Percentiles rank a stretch among this genome's conserved stretches.
phyloP scores from a whole-genome alignment of 257 asterid genomes.

The Verbascum thapsus region DNA sequence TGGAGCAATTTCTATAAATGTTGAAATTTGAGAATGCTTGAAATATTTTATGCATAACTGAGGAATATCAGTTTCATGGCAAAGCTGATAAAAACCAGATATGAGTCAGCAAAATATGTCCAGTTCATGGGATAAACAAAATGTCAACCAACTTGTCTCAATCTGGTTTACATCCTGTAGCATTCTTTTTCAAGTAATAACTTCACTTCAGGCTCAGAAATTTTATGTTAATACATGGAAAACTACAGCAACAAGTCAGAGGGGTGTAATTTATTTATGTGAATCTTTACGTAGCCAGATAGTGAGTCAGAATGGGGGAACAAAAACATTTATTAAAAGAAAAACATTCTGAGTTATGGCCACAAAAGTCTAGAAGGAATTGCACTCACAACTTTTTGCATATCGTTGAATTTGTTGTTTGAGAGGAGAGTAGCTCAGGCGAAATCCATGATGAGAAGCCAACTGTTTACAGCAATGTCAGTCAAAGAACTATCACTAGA shows the following conservation, averaged over 20 bases:
- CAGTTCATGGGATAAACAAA: background rate
- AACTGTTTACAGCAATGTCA: conserved; percentile 47
- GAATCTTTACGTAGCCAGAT: background rate
- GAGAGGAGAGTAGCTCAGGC: conserved; percentile 36
- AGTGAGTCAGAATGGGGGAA: background rate
- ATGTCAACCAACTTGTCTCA: background rate
- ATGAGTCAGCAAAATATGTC: background rate
- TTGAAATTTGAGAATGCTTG: background rate
- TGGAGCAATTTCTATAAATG: background rate
- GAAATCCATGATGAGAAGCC: conserved; percentile 42
- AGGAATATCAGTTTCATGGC: background rate
- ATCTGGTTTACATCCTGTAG: background rate
- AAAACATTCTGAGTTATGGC: background rate
- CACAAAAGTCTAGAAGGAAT: conserved; percentile 11
- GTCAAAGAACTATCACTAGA: conserved; percentile 29
- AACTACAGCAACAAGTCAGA: conserved; percentile 13
- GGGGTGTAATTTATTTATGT: background rate
- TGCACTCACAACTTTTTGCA: conserved; percentile 56
- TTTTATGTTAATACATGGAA: background rate
- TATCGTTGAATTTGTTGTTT: conserved; percentile 46
- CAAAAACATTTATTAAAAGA: background rate
- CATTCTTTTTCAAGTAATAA: background rate
- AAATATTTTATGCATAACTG: background rate
- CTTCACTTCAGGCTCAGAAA: background rate
- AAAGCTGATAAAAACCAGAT: background rate